Percentiles rank a stretch among this genome's conserved stretches.
Conservation (phyloP, 2,329 filamentous ascomycete genomes). For the Botrytis elliptica region DNA sequence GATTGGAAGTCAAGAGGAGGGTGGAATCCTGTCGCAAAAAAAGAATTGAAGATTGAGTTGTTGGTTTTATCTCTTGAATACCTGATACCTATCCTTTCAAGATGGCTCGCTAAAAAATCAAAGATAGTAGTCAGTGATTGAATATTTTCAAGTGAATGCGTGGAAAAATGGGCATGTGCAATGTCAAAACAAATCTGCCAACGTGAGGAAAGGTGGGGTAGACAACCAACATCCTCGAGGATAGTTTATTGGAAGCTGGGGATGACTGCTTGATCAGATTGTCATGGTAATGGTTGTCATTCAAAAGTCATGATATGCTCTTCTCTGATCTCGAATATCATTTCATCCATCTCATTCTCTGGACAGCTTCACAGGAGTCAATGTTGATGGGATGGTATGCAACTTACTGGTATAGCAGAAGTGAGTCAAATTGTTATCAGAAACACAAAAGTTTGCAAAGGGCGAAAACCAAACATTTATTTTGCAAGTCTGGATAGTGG, state of each 20-base stretch:
- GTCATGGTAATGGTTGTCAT: not conserved
- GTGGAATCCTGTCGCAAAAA: no score
- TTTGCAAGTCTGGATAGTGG: not conserved
- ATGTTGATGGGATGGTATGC: not conserved
- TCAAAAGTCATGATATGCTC: not conserved
- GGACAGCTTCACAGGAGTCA: not conserved
- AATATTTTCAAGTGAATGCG: not conserved
- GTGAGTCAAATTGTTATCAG: not conserved
- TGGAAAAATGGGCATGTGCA: not conserved
- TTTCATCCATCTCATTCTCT: not conserved
- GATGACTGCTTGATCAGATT: not conserved
- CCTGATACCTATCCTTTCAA: not conserved
- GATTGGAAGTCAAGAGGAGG: not conserved
- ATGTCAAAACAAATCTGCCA: constrained; percentile 1
- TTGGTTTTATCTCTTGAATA: not conserved
- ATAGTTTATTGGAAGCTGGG: not conserved
- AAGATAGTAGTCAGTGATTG: not conserved
- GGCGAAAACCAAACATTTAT: not conserved
- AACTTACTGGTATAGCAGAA: not conserved
- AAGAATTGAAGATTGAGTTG: not conserved
- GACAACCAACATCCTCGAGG: not conserved
- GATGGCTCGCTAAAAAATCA: not conserved
- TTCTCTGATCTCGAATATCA: not conserved
- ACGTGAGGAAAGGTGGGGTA: not conserved
- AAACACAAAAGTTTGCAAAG: not conserved